Evolutionary conservation across 148 eudicot species (phyloP).

Genomic region (Fagopyrum tataricum): DNA sequence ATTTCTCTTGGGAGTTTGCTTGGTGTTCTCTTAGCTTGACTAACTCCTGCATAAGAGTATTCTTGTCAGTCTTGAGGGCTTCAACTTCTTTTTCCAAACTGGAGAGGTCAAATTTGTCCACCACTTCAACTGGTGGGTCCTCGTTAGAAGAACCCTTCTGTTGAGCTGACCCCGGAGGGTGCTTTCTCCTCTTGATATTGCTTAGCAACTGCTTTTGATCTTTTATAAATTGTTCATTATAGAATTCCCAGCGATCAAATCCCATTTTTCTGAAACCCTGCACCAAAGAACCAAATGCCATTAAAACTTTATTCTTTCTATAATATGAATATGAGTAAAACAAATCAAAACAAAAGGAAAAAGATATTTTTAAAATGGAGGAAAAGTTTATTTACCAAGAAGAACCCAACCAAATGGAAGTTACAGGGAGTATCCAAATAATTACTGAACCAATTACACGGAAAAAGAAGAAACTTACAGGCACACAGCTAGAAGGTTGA

Average conservation of each 20-base stretch:
- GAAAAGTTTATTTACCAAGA: not conserved
- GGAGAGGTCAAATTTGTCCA: conserved; percentile 30
- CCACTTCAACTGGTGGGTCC: conserved; percentile 19
- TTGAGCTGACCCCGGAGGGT: conserved; percentile 30
- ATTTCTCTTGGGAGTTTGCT: conserved; percentile 48
- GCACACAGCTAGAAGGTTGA: not conserved
- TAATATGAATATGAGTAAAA: not conserved
- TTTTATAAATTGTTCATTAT: conserved; percentile 57
- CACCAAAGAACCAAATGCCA: not conserved
- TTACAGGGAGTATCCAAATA: not conserved
- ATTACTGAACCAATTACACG: not conserved
- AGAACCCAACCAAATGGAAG: not conserved
- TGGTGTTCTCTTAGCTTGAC: conserved; percentile 51
- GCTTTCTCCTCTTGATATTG: conserved; percentile 56
- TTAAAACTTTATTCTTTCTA: not conserved
- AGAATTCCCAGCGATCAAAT: conserved; percentile 70
- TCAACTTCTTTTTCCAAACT: conserved; percentile 65
- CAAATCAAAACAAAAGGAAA: not conserved
- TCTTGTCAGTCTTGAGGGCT: conserved; percentile 56
- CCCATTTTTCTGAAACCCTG: conserved; percentile 86
- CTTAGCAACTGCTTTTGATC: conserved; percentile 61
- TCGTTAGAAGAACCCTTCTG: conserved; percentile 23
- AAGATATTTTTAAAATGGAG: not conserved
- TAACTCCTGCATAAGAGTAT: conserved; percentile 57
- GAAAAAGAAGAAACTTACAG: not conserved